Evolutionary conservation across 208 protist species (phyloP), one percentile per base, ranked within the genome.

Genomic region (Porcisia hertigi): DNA sequence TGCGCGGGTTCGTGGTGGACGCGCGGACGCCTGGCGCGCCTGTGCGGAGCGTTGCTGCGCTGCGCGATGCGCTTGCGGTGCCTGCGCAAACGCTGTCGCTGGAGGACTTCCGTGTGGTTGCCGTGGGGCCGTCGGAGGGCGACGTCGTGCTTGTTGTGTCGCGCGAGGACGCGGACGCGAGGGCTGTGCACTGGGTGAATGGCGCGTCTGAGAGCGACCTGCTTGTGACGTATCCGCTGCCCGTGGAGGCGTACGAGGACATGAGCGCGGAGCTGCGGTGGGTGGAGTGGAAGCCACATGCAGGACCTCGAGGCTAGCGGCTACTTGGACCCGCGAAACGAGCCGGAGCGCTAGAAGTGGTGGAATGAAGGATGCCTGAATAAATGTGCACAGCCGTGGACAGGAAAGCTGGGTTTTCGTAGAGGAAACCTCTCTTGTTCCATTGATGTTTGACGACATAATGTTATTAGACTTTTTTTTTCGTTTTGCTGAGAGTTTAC

Each of bases 31-130:
- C 71, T 2, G 41, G 57, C 12, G 14, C 39, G 20, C 80, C 81
- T 2, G 30, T 76, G 47, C 47, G 55, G 14, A 23, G 52, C 5
- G 49, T 62, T 2, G 2, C 12, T 7, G 34, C 36, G 11, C 8
- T 79, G 7, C 43, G 59, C 36, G 66, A 63, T 6, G 88, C 81
- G n/a, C 76, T 88, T 39, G 53, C 75, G 53, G 74, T 82, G 75
- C 85, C 78, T 72, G 85, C 79, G 75, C 85, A 92, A 79, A 84
- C 83, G 70, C 73, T 89, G 3, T 81, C 88, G 70, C 79, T 92
- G 77, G 88, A 89, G 79, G 88, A 92, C 81, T 86, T 88, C 73
- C 74, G 66, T n/a, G 54, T 72, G n/a, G 64, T 87, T 65, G 78
- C 55, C 20, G 82, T 79, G 49, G 77, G 53, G 52, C 69, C 65